phyloP scores from a whole-genome alignment of 306 rosid species.

The Citrullus amarus region DNA sequence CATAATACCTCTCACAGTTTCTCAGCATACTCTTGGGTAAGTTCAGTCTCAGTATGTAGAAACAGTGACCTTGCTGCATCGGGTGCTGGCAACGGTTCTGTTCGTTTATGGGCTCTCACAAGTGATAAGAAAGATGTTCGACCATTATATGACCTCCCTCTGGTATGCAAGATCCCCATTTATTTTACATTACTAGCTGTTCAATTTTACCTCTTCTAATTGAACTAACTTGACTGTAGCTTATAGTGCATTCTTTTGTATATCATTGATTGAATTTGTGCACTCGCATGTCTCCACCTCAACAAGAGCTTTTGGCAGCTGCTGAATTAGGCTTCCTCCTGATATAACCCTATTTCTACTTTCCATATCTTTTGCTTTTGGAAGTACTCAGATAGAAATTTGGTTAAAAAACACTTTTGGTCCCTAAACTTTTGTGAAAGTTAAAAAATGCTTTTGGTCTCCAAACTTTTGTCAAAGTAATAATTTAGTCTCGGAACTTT shows the following conservation, averaged over 20 bases:
- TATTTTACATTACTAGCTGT: background rate
- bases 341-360: background rate
- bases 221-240: background rate
- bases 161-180: slow-evolving; percentile 47
- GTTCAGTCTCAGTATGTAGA: slow-evolving; percentile 64
- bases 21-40: slow-evolving; percentile 69
- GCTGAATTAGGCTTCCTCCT: background rate
- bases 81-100: slow-evolving; percentile 86
- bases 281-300: background rate
- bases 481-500: no score
- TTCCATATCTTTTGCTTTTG: background rate
- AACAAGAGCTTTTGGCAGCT: background rate
- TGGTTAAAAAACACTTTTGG: no score
- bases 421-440: no score
- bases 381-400: background rate
- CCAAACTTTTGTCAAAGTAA: no score
- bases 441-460: no score
- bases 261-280: slow-evolving; percentile 1
- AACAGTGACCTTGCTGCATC: slow-evolving; percentile 90
- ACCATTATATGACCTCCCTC: slow-evolving; percentile 46
- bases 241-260: background rate
- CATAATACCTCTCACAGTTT: slow-evolving; percentile 25
- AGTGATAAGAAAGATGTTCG: slow-evolving; percentile 50
- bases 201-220: background rate
- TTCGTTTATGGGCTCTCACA: slow-evolving; percentile 61